A percentile compares a stretch with the other conserved stretches of the same genome.
Evolutionary conservation across 768 basidiomycete genomes (phyloP).

Genomic region (Serpula lacrymans): DNA sequence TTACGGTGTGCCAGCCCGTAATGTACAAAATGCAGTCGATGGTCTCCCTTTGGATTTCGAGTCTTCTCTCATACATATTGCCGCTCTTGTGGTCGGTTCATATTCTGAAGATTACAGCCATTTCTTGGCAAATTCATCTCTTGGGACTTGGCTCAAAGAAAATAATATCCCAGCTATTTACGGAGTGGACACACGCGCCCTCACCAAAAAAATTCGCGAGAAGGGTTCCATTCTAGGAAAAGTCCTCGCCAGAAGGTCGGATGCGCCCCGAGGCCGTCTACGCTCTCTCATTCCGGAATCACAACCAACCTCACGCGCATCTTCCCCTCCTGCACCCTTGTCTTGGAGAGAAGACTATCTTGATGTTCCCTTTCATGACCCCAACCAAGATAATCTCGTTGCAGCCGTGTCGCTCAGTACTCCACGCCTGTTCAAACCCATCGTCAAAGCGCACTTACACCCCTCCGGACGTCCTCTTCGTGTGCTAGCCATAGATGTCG

Average conservation of each 20-base stretch:
- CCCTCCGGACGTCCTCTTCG: slow-evolving; percentile 79
- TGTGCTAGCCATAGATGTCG: slow-evolving; percentile 90
- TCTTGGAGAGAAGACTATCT: slow-evolving; percentile 84
- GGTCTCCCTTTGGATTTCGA: slow-evolving; percentile 79
- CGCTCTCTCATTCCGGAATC: slow-evolving; percentile 33
- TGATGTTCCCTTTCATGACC: slow-evolving; percentile 81
- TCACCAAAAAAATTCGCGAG: slow-evolving; percentile 95
- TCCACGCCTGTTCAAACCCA: slow-evolving; percentile 68
- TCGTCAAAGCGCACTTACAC: slow-evolving; percentile 54
- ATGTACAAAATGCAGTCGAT: slow-evolving; percentile 38
- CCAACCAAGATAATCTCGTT: slow-evolving; percentile 88
- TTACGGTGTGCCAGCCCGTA: slow-evolving; percentile 89
- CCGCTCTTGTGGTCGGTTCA: slow-evolving; percentile 88
- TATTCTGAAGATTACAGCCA: slow-evolving; percentile 95
- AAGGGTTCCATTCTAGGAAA: slow-evolving; percentile 91
- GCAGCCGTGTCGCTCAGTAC: slow-evolving; percentile 75
- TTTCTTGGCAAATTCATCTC: slow-evolving; percentile 84
- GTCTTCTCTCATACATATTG: slow-evolving; percentile 90
- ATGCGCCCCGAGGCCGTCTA: slow-evolving; percentile 37
- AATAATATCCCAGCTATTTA: slow-evolving; percentile 92
- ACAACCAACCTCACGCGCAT: slow-evolving; percentile 41
- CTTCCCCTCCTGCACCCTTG: slow-evolving; percentile 49
- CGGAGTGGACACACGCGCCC: slow-evolving; percentile 93
- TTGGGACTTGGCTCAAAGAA: slow-evolving; percentile 92
- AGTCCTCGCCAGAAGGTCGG: slow-evolving; percentile 63